Base-by-base conservation (phyloP, 2,329 filamentous ascomycete genomes). In the Cercospora brassicicola region DNA sequence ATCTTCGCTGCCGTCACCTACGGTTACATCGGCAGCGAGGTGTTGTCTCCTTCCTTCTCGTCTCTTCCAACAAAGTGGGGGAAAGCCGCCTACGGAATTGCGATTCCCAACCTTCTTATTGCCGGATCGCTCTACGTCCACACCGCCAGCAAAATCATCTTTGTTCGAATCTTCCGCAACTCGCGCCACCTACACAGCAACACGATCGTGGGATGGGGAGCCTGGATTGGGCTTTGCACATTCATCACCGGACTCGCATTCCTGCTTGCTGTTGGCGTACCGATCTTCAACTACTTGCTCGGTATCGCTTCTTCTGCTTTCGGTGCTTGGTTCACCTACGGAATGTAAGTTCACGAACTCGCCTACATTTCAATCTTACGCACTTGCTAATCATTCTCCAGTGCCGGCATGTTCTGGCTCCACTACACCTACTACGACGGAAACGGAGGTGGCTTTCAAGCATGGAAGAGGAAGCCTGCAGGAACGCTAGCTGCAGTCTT, bases 291-390 rank as follows among this genome's bases (percentile, higher is more conserved):
- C 65, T 85, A 86, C 62, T 74, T 86, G 11, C 81, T 86, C 23
- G 84, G 83, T 1, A 82, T 86, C 55, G 78, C 83, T 18, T 82
- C 84, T 0, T 80, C 80, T 6, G 75, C 85, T 10, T 86, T 87
- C 65, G 84, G 84, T 1, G 79, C 81, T 0, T 86, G 84, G 84
- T 86, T 84, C 69, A 86, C 83, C 1, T 86, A 84, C 67, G 84
- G 84, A 0, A 71, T 75, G 62, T 59, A 20, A 53, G 62, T 63
- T 11, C 9, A 26, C 4, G 10, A 11, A 7, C 18, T 23, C 10
- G 4, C 2, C 20, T 26, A 26, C n/a, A 2, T 18, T 13, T 23
- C 2, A 23, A 23, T 23, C 2, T 23, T 23, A 23, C n/a, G 10
- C 48, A 18, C 36, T 18, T 55, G 28, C 61, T 63, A 23, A 62